A percentile compares a stretch with the other conserved stretches of the same genome.
Evolutionary conservation across 1,139 yeast genomes (phyloP).

Genomic region (Dujonia santamariae): DNA sequence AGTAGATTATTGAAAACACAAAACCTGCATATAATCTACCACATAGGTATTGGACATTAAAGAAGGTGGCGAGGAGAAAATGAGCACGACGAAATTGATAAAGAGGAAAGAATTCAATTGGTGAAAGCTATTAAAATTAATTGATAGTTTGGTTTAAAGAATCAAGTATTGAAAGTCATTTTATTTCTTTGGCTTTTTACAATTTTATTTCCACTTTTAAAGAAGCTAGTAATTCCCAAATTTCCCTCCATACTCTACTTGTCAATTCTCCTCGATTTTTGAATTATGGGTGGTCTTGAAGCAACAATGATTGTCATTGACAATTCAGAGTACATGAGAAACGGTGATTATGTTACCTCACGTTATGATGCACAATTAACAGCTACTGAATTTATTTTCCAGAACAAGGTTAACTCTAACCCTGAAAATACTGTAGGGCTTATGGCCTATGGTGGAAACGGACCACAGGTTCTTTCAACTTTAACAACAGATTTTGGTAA

Average conservation of each 20-base stretch:
- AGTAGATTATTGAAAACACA: no score
- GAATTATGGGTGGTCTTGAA: conserved; percentile 56
- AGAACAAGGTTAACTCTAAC: conserved; percentile 79
- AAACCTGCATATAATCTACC: no score
- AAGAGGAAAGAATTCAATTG: no score
- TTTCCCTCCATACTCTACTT: conserved; percentile 7
- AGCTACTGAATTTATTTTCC: conserved; percentile 86
- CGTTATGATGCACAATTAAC: conserved; percentile 93
- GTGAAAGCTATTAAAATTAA: no score
- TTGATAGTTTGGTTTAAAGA: no score
- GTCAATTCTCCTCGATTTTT: neutral
- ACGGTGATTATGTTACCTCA: conserved; percentile 89
- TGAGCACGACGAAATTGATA: no score
- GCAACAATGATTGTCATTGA: conserved; percentile 96
- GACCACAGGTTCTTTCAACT: conserved; percentile 82
- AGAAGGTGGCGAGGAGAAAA: neutral
- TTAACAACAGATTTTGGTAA: conserved; percentile 87
- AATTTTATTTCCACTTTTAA: no score
- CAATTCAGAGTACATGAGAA: conserved; percentile 93
- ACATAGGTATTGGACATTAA: no score
- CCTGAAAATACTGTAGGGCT: conserved; percentile 95
- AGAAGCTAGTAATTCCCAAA: neutral
- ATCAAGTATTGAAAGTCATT: no score
- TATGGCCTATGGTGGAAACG: conserved; percentile 82
- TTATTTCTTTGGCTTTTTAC: no score